These are phyloP conservation scores for Pilaira anomala DNA, from an alignment of 192 early-diverging fungal species.

Conservation along the genomic window DNA sequence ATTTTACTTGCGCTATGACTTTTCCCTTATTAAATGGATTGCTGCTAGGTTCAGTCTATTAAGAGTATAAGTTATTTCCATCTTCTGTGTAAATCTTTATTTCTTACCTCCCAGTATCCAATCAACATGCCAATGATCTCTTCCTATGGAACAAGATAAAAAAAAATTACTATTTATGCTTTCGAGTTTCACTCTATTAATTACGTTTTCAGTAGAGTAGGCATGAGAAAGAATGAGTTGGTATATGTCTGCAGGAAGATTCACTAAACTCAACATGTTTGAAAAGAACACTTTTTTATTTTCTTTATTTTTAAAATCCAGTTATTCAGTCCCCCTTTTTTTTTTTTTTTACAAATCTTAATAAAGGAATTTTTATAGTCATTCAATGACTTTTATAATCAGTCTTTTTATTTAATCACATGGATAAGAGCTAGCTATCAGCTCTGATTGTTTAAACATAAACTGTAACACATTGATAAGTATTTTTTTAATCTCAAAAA, in stretches of 20 bases:
- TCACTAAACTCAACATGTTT: slow-evolving; percentile 27
- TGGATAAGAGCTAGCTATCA: too few relatives aligned
- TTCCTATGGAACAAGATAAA: slow-evolving; percentile 33
- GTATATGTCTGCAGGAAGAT: slow-evolving; percentile 40
- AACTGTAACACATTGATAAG: too few relatives aligned
- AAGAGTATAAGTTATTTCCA: not conserved
- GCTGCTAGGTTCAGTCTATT: not conserved
- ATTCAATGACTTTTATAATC: too few relatives aligned
- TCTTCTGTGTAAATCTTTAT: not conserved
- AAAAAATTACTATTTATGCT: not conserved
- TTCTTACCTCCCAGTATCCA: slow-evolving; percentile 49
- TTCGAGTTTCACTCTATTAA: not conserved
- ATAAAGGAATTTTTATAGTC: too few relatives aligned
- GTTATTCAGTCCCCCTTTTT: too few relatives aligned
- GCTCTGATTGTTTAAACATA: too few relatives aligned
- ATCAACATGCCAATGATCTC: slow-evolving; percentile 56
- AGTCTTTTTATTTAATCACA: too few relatives aligned
- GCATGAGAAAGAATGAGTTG: slow-evolving; percentile 47
- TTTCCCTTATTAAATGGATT: slow-evolving; percentile 26
- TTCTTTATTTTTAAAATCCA: too few relatives aligned
- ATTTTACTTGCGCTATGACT: slow-evolving; percentile 39
- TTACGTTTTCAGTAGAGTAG: slow-evolving; percentile 48
- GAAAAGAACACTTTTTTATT: not conserved
- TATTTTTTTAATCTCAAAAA: too few relatives aligned
- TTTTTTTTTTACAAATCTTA: too few relatives aligned